Percentiles rank a stretch among this genome's conserved stretches.
Conservation (phyloP, 768 basidiomycete species). For the Boletus rubescentipes region DNA sequence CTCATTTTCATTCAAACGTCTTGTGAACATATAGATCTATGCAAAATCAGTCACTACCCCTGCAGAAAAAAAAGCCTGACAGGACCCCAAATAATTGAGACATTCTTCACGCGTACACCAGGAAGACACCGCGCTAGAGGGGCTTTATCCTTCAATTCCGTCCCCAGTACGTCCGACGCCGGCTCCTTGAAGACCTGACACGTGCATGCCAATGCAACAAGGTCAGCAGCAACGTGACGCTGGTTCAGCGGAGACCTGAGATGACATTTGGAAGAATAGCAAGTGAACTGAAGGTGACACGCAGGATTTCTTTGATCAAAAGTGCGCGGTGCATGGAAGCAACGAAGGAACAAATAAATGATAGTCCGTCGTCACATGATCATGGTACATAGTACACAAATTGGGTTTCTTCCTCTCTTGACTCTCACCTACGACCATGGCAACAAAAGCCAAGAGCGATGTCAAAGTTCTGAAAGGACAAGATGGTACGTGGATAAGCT, state of each 20-base stretch:
- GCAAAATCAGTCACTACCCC: not conserved
- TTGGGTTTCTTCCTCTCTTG: too few relatives aligned
- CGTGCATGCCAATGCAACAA: not conserved
- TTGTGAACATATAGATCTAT: not conserved
- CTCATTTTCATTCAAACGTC: not conserved
- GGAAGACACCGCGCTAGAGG: not conserved
- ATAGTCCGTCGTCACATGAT: too few relatives aligned
- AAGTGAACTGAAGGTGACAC: not conserved
- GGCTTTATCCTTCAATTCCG: not conserved
- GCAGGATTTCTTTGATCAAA: constrained; percentile 3
- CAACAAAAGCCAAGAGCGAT: constrained; percentile 55
- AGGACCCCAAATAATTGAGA: too few relatives aligned
- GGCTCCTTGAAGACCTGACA: not conserved
- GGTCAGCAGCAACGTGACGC: not conserved
- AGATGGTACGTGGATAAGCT: constrained; percentile 46
- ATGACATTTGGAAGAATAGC: not conserved
- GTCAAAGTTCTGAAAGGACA: constrained; percentile 70
- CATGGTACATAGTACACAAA: too few relatives aligned
- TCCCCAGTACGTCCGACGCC: not conserved
- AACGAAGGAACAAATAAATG: too few relatives aligned
- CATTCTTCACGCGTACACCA: not conserved
- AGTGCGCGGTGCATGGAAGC: not conserved
- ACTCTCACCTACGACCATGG: constrained; percentile 19
- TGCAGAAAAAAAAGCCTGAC: not conserved
- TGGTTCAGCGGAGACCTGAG: too few relatives aligned